Evolutionary conservation across 768 basidiomycete species (phyloP).

Genomic region (Obba rivulosa): DNA sequence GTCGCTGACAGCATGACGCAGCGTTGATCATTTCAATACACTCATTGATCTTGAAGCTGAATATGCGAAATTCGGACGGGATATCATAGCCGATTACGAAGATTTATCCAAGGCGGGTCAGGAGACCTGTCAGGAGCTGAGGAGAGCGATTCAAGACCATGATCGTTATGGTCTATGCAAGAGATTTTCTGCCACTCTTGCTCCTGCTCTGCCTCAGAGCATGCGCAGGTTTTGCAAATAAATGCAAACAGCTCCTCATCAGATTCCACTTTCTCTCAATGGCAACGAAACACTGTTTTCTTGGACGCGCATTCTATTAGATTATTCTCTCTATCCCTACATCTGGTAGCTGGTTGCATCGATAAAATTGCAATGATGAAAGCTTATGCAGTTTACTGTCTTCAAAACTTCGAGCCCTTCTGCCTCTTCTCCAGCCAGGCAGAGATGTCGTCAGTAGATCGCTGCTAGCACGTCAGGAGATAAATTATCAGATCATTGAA

Average conservation of each 20-base stretch:
- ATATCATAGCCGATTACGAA: conserved; percentile 36
- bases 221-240: neutral
- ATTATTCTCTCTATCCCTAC: neutral
- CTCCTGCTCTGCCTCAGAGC: neutral
- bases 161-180: conserved; percentile 44
- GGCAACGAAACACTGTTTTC: no score
- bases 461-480: conserved; percentile 28
- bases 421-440: conserved; percentile 46
- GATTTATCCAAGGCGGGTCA: conserved; percentile 37
- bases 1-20: conserved; percentile 17
- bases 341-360: neutral
- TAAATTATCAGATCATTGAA: neutral
- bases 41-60: conserved; percentile 52
- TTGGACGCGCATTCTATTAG: neutral
- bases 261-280: neutral
- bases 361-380: no score
- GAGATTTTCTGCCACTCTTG: conserved; percentile 42
- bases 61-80: conserved; percentile 40
- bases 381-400: no score
- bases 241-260: neutral
- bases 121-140: conserved; percentile 30
- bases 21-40: conserved; percentile 45
- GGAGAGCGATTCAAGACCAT: conserved; percentile 39
- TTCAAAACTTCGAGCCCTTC: neutral
- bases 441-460: conserved; percentile 51